These are phyloP conservation scores for Serendipita sp. DNA, from an alignment of 768 basidiomycete species.

Conservation along the genomic window DNA sequence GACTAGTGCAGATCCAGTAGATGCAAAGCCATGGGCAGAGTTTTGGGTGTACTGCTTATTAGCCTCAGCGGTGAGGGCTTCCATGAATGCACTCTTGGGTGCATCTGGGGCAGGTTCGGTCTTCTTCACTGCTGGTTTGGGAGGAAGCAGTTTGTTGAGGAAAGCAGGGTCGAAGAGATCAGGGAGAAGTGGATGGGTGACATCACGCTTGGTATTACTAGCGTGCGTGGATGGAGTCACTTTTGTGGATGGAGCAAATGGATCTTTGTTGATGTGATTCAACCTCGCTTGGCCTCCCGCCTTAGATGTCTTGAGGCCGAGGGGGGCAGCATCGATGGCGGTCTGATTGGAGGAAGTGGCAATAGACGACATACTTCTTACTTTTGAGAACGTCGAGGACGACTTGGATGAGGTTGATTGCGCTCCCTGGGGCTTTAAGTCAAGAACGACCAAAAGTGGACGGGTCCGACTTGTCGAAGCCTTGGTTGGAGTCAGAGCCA, in stretches of 20 bases:
- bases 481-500: too few relatives aligned
- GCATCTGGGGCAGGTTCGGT: background rate
- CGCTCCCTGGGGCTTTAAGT: too few relatives aligned
- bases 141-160: constrained; percentile 40
- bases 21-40: constrained; percentile 31
- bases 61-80: constrained; percentile 29
- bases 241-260: background rate
- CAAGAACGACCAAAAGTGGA: too few relatives aligned
- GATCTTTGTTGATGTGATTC: background rate
- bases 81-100: constrained; percentile 28
- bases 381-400: background rate
- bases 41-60: constrained; percentile 37
- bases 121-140: background rate
- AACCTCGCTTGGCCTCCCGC: background rate
- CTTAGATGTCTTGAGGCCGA: too few relatives aligned
- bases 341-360: background rate
- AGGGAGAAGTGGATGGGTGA: constrained; percentile 39
- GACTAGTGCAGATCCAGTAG: constrained; percentile 35
- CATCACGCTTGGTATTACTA: constrained; percentile 13
- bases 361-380: background rate
- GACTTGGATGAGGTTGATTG: too few relatives aligned
- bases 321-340: background rate
- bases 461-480: too few relatives aligned
- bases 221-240: background rate
- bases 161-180: constrained; percentile 43